Evolutionary conservation across 768 basidiomycete genomes (phyloP), one percentile per base, ranked within the genome.

Genomic region (Leccinum imitatum): DNA sequence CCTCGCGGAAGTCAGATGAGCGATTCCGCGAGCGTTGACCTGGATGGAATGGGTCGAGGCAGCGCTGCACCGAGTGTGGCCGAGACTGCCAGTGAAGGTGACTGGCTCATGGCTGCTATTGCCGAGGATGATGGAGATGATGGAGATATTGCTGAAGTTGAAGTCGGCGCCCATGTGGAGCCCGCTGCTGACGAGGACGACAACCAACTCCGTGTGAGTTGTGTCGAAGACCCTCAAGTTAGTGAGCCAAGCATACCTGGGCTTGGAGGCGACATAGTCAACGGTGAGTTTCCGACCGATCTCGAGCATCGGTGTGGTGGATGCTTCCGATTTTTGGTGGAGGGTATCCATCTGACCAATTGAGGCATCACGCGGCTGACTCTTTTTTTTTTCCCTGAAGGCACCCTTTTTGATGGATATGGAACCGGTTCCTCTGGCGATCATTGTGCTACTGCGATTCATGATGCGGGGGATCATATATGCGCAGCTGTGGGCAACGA

Each of bases 41-140:
- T 80, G 59, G 84, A 84, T 77, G 82, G 78, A 60, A 79, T 83
- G 54, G 85, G 84, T 50, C 73, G 81, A 50, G 75, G 71, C 56
- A 91, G 89, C 67, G 83, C 81, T 57, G 84, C 89, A 53, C 88
- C 89, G 65, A 87, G 88, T 53, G 80, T 81, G n/a, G 79, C 77
- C 51, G 81, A 82, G 68, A 48, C 47, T 48, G 73, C 75, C 35
- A 90, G 89, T 73, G 91, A 93, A 72, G 87, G 80, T 56, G 91
- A 93, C 75, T 93, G 91, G 91, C 79, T 92, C 47, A 92, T 93
- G 91, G 91, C 90, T 71, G 90, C 91, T 54, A 93, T 92, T 66
- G 86, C 82, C 58, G 87, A 87, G 71, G 87, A 83, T 65, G 87
- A 86, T 67, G 85, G 78, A 58, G 87, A 84, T 59, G 87, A 86